Base-by-base conservation (phyloP, 2,329 filamentous ascomycete genomes). In the Sclerotiophoma versabilis region DNA sequence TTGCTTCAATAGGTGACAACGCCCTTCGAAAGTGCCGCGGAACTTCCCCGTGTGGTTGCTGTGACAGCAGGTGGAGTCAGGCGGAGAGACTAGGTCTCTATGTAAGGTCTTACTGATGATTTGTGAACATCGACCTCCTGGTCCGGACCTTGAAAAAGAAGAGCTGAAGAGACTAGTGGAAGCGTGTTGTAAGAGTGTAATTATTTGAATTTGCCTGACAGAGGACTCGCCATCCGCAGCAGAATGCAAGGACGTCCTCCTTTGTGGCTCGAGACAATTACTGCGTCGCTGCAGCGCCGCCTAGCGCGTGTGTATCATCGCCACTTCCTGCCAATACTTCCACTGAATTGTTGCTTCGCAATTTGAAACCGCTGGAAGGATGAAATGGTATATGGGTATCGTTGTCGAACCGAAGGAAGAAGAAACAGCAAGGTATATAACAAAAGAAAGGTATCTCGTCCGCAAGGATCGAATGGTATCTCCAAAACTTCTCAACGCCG, bases 311-410 rank as follows among this genome's bases (percentile, higher is more conserved):
- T 53, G 55, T 64, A 54, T 64, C 53, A 22, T 53, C 47, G 20
- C 47, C 56, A 32, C 53, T 33, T 54, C 54, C 54, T 57, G 49
- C 58, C 49, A 47, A 62, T 17, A 52, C 38, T 63, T 59, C 60
- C 64, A 61, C 58, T 36, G 34, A 60, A 48, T 63, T 55, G 54
- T 64, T 58, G 58, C 59, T 58, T 60, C 54, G 57, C 63, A 65
- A 60, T 66, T 59, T 64, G 62, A 60, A 58, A 55, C 63, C 60
- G 57, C 59, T 62, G 46, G 41, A 60, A 68, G 57, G 44, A 50
- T 57, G 53, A 60, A 65, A 59, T 64, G 60, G 63, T 68, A 64
- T 68, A 72, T 74, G 71, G 71, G 71, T 74, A 74, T 74, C 71
- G 69, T 73, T 56, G 58, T 65, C 60, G 62, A 66, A 64, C 65